Conservation (phyloP, 2,329 filamentous ascomycete species). For the Dothistroma septosporum region DNA sequence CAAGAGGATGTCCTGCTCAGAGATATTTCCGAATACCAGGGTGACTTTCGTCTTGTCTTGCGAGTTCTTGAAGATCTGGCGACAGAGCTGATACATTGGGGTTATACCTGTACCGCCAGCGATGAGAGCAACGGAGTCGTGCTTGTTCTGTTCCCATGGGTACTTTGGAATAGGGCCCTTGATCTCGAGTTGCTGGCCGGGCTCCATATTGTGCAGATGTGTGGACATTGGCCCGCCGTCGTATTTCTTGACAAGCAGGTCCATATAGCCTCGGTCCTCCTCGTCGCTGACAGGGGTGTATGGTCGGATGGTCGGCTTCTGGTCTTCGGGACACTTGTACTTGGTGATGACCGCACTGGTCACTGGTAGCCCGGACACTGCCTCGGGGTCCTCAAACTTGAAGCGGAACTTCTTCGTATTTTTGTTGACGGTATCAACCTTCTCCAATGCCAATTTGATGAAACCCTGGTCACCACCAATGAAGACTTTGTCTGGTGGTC, state of each 20-base stretch:
- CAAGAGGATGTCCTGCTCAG: constrained; percentile 85
- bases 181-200: constrained; percentile 79
- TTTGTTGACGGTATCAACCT: constrained; percentile 77
- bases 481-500: constrained; percentile 54
- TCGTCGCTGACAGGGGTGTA: constrained; percentile 93
- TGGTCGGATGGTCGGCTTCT: constrained; percentile 83
- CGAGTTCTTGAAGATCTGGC: constrained; percentile 92
- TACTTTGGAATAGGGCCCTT: constrained; percentile 98
- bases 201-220: constrained; percentile 77
- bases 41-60: constrained; percentile 97
- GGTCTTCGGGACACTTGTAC: constrained; percentile 75
- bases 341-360: constrained; percentile 88
- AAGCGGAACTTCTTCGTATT: constrained; percentile 95
- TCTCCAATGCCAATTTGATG: constrained; percentile 72
- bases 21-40: constrained; percentile 85
- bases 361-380: constrained; percentile 75
- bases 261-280: constrained; percentile 72
- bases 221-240: constrained; percentile 85
- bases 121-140: constrained; percentile 78
- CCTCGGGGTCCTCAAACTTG: constrained; percentile 75
- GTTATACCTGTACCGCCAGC: constrained; percentile 97
- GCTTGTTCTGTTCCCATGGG: constrained; percentile 84
- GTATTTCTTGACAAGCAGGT: constrained; percentile 90
- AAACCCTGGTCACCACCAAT: constrained; percentile 88
- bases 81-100: constrained; percentile 93